Conservation (phyloP, 2,329 filamentous ascomycete species). For the Leptographium radiaticola region DNA sequence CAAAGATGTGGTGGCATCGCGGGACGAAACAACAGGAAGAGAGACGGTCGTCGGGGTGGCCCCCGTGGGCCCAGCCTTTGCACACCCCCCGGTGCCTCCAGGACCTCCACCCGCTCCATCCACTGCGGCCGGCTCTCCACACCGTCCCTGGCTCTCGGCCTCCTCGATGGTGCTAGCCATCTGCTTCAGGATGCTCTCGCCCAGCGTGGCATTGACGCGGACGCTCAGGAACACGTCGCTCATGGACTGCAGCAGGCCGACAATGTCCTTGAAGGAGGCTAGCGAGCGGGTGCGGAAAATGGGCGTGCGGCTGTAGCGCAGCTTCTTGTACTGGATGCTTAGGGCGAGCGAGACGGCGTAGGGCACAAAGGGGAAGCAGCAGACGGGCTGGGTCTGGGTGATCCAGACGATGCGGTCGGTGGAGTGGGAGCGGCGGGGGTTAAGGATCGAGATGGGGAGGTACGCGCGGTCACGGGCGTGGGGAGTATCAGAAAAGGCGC, state of each 20-base stretch:
- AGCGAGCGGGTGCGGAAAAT: conserved; percentile 45
- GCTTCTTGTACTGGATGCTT: conserved; percentile 49
- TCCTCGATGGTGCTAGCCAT: conserved; percentile 33
- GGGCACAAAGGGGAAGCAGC: conserved; percentile 44
- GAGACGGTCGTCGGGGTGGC: too few relatives aligned
- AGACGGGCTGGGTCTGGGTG: conserved; percentile 36
- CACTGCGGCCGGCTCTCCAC: neutral
- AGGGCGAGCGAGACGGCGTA: conserved; percentile 49
- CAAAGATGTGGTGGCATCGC: too few relatives aligned
- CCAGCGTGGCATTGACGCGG: conserved; percentile 38
- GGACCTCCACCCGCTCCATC: neutral
- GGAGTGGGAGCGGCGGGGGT: conserved; percentile 43
- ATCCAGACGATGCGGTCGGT: conserved; percentile 44
- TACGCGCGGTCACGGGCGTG: conserved; percentile 24
- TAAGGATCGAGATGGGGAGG: conserved; percentile 33
- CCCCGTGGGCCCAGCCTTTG: too few relatives aligned
- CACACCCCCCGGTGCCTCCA: too few relatives aligned
- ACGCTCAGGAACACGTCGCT: conserved; percentile 47
- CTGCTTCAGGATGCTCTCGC: conserved; percentile 40
- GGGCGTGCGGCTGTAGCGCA: conserved; percentile 45
- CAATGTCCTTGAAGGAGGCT: conserved; percentile 39
- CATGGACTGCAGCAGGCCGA: conserved; percentile 36
- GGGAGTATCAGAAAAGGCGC: conserved; percentile 20
- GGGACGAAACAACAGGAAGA: too few relatives aligned
- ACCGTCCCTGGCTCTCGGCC: neutral